Evolutionary conservation across 2,329 filamentous ascomycete genomes (phyloP).

Genomic region (Ilyonectria mors-panacis): DNA sequence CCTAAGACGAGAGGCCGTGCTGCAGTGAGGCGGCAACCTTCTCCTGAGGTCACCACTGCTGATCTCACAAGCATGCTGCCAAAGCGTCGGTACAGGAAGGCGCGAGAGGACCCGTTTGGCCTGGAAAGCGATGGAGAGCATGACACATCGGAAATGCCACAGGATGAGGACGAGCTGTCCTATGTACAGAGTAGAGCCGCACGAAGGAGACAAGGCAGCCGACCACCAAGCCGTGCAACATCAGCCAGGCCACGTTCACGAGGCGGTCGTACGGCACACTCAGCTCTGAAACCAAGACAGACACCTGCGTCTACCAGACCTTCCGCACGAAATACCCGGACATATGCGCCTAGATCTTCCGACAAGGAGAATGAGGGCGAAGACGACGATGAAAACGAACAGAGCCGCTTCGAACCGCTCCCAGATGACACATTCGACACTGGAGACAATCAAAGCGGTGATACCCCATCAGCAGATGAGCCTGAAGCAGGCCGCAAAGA

Average conservation of each 20-base stretch:
- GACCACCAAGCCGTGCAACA: slow-evolving; percentile 48
- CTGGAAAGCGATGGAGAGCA: slow-evolving; percentile 63
- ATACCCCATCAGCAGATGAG: slow-evolving; percentile 63
- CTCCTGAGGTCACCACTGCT: slow-evolving; percentile 66
- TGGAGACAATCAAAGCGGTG: slow-evolving; percentile 52
- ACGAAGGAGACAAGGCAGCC: slow-evolving; percentile 54
- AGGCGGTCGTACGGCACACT: slow-evolving; percentile 41
- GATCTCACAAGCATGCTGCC: slow-evolving; percentile 69
- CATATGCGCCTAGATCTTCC: slow-evolving; percentile 66
- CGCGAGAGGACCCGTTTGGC: slow-evolving; percentile 56
- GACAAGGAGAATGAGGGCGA: slow-evolving; percentile 72
- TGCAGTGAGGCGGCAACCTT: slow-evolving; percentile 52
- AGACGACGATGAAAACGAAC: slow-evolving; percentile 54
- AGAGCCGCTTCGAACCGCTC: slow-evolving; percentile 59
- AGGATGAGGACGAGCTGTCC: slow-evolving; percentile 71
- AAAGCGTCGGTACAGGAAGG: slow-evolving; percentile 62
- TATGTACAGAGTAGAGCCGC: slow-evolving; percentile 57
- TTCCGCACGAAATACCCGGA: slow-evolving; percentile 55
- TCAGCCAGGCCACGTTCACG: slow-evolving; percentile 49
- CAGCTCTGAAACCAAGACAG: slow-evolving; percentile 46
- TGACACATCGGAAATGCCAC: slow-evolving; percentile 63
- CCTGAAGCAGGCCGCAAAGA: slow-evolving; percentile 71
- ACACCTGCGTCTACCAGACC: slow-evolving; percentile 39
- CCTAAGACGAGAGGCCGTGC: slow-evolving; percentile 52
- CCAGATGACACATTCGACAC: slow-evolving; percentile 62